phyloP scores from a whole-genome alignment of 352 stramenopile species.

The Phytophthora fragariae region DNA sequence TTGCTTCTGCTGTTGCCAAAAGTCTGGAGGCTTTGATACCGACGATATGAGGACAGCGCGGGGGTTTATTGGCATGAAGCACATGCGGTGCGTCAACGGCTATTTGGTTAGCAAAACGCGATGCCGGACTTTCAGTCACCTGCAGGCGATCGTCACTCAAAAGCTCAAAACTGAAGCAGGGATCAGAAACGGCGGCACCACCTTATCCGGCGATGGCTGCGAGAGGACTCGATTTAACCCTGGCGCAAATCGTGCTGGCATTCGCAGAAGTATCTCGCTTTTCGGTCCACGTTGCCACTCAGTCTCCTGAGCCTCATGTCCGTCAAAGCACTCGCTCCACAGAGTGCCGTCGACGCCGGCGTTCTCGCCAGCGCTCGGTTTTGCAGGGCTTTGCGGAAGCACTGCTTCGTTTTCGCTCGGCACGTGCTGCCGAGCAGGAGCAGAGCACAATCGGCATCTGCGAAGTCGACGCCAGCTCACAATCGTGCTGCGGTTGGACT shows the following conservation, averaged over 20 bases:
- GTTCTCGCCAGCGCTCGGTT: background rate
- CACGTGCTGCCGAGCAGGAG: conserved; percentile 30
- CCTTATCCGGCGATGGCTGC: background rate
- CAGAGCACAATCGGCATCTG: conserved; percentile 33
- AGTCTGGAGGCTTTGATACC: background rate
- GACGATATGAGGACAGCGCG: background rate
- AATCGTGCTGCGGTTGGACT: conserved; percentile 21
- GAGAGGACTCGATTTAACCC: background rate
- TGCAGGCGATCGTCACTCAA: background rate
- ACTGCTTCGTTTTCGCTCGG: conserved; percentile 31
- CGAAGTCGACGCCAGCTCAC: conserved; percentile 23
- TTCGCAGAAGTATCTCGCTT: background rate
- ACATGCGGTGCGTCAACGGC: background rate
- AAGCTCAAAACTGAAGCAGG: conserved; percentile 28
- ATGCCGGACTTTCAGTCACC: conserved; percentile 1
- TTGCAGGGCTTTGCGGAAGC: conserved; percentile 14
- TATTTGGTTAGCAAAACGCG: conserved; percentile 15
- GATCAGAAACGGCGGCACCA: conserved; percentile 24
- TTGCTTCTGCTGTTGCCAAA: background rate
- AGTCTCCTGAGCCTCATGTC: background rate
- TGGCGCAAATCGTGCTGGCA: conserved; percentile 17
- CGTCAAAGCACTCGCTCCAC: background rate
- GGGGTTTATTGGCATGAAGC: background rate
- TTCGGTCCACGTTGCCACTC: background rate
- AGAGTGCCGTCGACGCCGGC: background rate